Percentiles rank a stretch among this genome's conserved stretches.
Conservation (phyloP, 441 rosid species). For the Populus hybrid region DNA sequence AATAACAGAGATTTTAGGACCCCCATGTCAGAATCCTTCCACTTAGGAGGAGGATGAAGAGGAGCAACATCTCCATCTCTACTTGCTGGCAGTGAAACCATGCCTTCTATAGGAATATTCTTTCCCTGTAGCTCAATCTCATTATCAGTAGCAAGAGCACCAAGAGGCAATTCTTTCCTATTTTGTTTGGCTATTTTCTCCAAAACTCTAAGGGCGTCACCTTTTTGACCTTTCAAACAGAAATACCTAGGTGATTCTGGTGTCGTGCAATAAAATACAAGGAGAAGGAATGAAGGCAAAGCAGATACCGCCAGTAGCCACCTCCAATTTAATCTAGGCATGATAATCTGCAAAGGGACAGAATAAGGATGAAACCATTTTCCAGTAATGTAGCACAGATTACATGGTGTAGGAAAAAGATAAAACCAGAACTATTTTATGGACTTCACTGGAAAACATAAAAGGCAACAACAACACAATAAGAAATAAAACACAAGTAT, state of each 20-base stretch:
- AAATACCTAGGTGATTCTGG: constrained; percentile 66
- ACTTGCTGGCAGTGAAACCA: constrained; percentile 14
- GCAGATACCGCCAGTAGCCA: constrained; percentile 58
- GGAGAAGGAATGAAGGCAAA: constrained; percentile 50
- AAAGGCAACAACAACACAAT: not conserved
- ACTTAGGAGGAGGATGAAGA: constrained; percentile 7
- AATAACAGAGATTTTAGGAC: constrained; percentile 38
- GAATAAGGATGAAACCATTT: not conserved
- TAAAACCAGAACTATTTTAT: not conserved
- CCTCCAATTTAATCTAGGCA: constrained; percentile 63
- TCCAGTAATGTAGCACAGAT: not conserved
- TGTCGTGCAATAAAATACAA: constrained; percentile 42
- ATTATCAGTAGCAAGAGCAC: constrained; percentile 54
- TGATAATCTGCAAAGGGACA: constrained; percentile 36
- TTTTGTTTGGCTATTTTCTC: constrained; percentile 45
- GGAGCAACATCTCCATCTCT: constrained; percentile 8
- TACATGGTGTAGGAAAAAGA: not conserved
- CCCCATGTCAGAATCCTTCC: constrained; percentile 37
- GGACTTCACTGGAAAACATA: not conserved
- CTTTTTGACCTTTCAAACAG: constrained; percentile 48
- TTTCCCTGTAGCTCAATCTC: constrained; percentile 45
- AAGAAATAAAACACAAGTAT: not conserved
- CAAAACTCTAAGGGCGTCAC: constrained; percentile 43
- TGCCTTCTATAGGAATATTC: constrained; percentile 35
- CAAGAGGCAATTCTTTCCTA: constrained; percentile 40